Evolutionary conservation across 108 stramenopile genomes (phyloP).

Genomic region (Cyclostephanos tholiformis): DNA sequence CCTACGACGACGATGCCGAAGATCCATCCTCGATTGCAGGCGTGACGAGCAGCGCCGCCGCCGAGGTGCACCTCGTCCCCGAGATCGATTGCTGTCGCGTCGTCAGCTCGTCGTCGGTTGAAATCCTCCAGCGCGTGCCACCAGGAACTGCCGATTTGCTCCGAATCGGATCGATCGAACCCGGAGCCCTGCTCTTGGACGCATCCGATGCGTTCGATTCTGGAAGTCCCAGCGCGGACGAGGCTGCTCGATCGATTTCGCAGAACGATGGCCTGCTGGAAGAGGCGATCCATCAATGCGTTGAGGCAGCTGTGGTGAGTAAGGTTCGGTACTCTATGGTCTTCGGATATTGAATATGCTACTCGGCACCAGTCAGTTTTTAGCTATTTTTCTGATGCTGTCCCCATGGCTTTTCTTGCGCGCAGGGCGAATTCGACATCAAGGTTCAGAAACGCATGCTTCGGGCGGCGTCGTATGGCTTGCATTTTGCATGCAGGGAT

Average conservation of each 20-base stretch:
- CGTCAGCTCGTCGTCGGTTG: constrained; percentile 75
- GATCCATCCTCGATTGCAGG: neutral
- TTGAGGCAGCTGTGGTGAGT: constrained; percentile 71
- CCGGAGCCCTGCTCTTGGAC: constrained; percentile 91
- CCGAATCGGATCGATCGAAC: constrained; percentile 91
- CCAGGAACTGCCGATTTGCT: constrained; percentile 85
- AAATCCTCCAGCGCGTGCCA: constrained; percentile 93
- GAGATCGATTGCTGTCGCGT: constrained; percentile 96
- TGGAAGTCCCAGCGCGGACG: constrained; percentile 83
- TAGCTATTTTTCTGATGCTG: neutral
- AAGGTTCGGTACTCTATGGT: neutral
- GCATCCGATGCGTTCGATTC: constrained; percentile 94
- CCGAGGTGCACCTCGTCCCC: constrained; percentile 81
- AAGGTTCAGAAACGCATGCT: constrained; percentile 86
- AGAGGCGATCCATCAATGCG: constrained; percentile 85
- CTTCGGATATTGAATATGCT: neutral
- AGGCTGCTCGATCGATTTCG: constrained; percentile 75
- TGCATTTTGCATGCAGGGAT: constrained; percentile 86
- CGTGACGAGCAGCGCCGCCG: constrained; percentile 12
- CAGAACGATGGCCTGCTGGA: constrained; percentile 59
- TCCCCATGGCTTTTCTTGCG: neutral
- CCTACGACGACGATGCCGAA: constrained; percentile 62
- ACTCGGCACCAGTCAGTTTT: neutral
- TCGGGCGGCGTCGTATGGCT: constrained; percentile 92
- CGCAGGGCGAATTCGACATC: constrained; percentile 84